phyloP scores from a whole-genome alignment of 495 filamentous ascomycete species.

The Opeltia flavorubescens region DNA sequence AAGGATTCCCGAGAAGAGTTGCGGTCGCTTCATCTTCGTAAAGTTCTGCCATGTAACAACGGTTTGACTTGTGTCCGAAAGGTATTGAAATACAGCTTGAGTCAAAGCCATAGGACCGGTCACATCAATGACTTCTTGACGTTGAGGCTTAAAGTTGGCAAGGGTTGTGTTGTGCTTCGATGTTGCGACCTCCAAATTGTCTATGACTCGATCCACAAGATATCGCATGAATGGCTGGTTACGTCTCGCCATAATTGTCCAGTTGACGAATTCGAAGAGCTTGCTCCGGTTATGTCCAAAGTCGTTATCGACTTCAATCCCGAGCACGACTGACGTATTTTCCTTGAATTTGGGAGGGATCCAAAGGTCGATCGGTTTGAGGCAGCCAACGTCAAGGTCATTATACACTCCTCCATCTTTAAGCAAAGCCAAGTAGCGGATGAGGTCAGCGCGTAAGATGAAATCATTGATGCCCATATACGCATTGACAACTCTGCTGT shows the following conservation, averaged over 20 bases:
- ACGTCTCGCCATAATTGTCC: conserved; percentile 28
- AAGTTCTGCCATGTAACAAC: conserved; percentile 19
- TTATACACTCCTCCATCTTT: conserved; percentile 36
- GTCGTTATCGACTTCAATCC: conserved; percentile 26
- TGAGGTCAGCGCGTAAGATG: conserved; percentile 40
- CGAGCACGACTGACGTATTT: conserved; percentile 24
- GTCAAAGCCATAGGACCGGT: conserved; percentile 30
- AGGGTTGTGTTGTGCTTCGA: conserved; percentile 5
- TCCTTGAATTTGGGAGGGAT: conserved; percentile 20
- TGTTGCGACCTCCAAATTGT: conserved; percentile 13
- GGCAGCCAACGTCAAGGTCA: conserved; percentile 29
- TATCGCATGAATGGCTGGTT: conserved; percentile 20
- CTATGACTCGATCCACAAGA: conserved; percentile 11
- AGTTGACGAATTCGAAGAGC: conserved; percentile 25
- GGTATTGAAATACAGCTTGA: conserved; percentile 20
- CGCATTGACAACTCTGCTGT: conserved; percentile 28
- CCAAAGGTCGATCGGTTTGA: conserved; percentile 25
- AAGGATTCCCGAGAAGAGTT: conserved; percentile 26
- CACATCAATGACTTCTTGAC: conserved; percentile 24
- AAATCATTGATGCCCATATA: conserved; percentile 28
- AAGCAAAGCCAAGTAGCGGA: conserved; percentile 44
- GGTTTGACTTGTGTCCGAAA: conserved; percentile 13
- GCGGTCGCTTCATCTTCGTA: conserved; percentile 20
- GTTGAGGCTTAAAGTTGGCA: not conserved
- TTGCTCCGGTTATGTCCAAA: conserved; percentile 19